phyloP scores from a whole-genome alignment of 2,329 filamentous ascomycete species.

The Trichocomaceae sp. region DNA sequence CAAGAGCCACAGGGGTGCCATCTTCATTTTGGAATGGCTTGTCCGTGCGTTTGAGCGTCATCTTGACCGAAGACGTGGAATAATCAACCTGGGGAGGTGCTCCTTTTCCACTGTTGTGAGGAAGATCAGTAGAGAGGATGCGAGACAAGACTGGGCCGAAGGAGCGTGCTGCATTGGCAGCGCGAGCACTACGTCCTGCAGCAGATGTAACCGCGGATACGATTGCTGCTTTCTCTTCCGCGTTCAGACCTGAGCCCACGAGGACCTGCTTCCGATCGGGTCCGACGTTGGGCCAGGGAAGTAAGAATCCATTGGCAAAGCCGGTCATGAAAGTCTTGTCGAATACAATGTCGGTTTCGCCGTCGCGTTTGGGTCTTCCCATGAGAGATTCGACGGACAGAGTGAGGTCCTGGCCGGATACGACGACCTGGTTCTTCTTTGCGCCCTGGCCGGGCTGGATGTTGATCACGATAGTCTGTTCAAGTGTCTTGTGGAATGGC shows the following conservation, averaged over 20 bases:
- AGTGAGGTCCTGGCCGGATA: not conserved
- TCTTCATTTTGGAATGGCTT: not conserved
- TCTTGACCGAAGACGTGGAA: not conserved
- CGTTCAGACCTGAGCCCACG: not conserved
- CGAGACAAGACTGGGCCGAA: not conserved
- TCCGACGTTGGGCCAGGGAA: slow-evolving; percentile 6
- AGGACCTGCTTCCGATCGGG: not conserved
- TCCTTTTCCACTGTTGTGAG: not conserved
- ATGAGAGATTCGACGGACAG: slow-evolving; percentile 5
- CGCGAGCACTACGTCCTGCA: not conserved
- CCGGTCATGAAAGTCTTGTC: slow-evolving; percentile 2
- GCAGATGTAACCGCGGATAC: not conserved
- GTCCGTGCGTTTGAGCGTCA: not conserved
- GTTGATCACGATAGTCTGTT: not conserved
- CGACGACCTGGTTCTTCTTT: not conserved
- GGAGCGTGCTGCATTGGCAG: not conserved
- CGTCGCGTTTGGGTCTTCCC: not conserved
- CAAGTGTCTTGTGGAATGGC: slow-evolving; percentile 6
- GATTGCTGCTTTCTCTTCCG: not conserved
- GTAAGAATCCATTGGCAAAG: not conserved
- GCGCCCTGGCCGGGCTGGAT: not conserved
- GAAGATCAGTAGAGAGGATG: not conserved
- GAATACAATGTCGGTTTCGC: slow-evolving; percentile 3
- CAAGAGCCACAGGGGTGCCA: not conserved
- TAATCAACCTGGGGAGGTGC: not conserved